Conservation (phyloP, 129 eudicot genomes). For the Artemisia argyi region DNA sequence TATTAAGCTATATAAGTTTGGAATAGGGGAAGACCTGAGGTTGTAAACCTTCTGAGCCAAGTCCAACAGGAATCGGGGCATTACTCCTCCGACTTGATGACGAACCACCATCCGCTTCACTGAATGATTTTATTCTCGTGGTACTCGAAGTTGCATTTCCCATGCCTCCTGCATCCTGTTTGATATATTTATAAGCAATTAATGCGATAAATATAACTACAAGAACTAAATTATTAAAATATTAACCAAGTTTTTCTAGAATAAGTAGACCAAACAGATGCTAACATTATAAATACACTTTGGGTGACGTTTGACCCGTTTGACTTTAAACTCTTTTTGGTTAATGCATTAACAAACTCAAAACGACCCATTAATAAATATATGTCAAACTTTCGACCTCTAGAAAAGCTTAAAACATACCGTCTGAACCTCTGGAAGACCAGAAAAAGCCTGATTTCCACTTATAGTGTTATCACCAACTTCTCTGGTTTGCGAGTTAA, state of each 20-base stretch:
- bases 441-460: conserved; percentile 33
- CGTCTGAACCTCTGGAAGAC: conserved; percentile 32
- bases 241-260: background rate
- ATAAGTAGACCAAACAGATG: background rate
- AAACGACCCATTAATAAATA: conserved; percentile 1
- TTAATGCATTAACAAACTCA: background rate
- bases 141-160: conserved; percentile 33
- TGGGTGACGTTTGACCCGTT: background rate
- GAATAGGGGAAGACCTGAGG: conserved; percentile 57
- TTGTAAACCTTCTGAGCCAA: conserved; percentile 79
- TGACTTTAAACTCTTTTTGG: background rate
- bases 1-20: background rate
- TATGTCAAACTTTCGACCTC: background rate
- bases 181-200: conserved; percentile 6
- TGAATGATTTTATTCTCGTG: conserved; percentile 25
- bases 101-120: conserved; percentile 32
- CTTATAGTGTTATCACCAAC: conserved; percentile 34
- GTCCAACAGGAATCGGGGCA: conserved; percentile 67
- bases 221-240: background rate
- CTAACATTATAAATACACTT: background rate
- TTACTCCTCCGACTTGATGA: conserved; percentile 30
- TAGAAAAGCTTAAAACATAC: conserved; percentile 35
- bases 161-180: conserved; percentile 32
- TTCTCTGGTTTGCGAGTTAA: conserved; percentile 43
- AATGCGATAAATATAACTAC: background rate